Evolutionary conservation across 176 grass and related monocot genomes (phyloP).

Genomic region (Sorghum bicolor): DNA sequence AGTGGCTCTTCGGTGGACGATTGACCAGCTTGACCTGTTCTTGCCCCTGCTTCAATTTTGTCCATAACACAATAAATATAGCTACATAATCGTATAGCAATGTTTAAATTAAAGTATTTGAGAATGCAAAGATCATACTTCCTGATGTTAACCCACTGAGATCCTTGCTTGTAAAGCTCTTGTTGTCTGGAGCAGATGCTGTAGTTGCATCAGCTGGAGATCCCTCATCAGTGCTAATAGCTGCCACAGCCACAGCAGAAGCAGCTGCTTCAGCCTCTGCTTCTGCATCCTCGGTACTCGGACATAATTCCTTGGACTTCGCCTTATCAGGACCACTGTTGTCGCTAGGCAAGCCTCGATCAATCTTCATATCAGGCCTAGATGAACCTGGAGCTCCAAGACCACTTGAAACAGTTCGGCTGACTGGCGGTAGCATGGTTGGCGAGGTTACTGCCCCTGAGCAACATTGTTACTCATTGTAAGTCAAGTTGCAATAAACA

Average conservation of each 20-base stretch:
- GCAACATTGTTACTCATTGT: slow-evolving; percentile 31
- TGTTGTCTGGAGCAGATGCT: slow-evolving; percentile 50
- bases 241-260: slow-evolving; percentile 89
- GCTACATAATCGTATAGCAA: slow-evolving; percentile 13
- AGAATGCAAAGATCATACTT: slow-evolving; percentile 41
- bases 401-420: slow-evolving; percentile 57
- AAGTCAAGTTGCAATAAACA: slow-evolving; percentile 4
- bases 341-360: slow-evolving; percentile 37
- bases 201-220: slow-evolving; percentile 45
- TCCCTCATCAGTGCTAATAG: slow-evolving; percentile 85
- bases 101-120: slow-evolving; percentile 25
- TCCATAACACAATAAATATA: slow-evolving; percentile 29
- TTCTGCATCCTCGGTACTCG: slow-evolving; percentile 52
- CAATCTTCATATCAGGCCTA: slow-evolving; percentile 61
- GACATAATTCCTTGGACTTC: slow-evolving; percentile 35
- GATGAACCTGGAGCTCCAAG: slow-evolving; percentile 80
- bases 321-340: slow-evolving; percentile 35
- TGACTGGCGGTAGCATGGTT: slow-evolving; percentile 58
- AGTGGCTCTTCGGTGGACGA: slow-evolving; percentile 67
- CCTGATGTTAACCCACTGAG: slow-evolving; percentile 49
- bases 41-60: slow-evolving; percentile 32
- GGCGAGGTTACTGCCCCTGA: slow-evolving; percentile 86
- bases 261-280: slow-evolving; percentile 92
- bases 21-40: slow-evolving; percentile 48
- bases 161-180: slow-evolving; percentile 59